These are phyloP conservation scores for Purpureocillium lavendulum DNA, from an alignment of 2,329 filamentous ascomycete genomes.

Conservation along the genomic window DNA sequence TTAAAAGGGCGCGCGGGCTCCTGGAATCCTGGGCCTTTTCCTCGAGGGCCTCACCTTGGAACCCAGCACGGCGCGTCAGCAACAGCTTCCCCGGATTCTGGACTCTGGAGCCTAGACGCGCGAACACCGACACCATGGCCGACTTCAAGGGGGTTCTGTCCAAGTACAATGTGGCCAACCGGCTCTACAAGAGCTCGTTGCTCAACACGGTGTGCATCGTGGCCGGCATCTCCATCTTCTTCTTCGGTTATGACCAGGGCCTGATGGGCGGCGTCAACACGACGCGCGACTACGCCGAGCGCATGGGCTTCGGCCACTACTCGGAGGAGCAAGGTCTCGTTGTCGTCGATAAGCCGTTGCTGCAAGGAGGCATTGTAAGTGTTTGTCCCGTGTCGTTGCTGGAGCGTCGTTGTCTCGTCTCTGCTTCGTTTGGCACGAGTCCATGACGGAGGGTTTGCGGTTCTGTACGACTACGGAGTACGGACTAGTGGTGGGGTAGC, in stretches of 20 bases:
- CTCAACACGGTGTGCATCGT: constrained; percentile 55
- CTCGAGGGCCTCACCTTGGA: too few relatives aligned
- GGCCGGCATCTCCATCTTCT: constrained; percentile 58
- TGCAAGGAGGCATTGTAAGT: constrained; percentile 19
- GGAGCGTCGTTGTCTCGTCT: too few relatives aligned
- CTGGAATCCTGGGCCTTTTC: too few relatives aligned
- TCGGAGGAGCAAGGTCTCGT: constrained; percentile 39
- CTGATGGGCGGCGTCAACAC: constrained; percentile 60
- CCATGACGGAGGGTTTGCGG: too few relatives aligned
- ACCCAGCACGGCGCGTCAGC: too few relatives aligned
- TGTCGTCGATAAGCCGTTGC: constrained; percentile 43
- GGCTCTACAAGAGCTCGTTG: constrained; percentile 44
- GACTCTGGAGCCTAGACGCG: too few relatives aligned
- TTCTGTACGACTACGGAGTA: too few relatives aligned
- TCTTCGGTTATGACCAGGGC: constrained; percentile 54
- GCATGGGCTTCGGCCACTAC: constrained; percentile 58
- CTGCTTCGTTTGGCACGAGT: too few relatives aligned
- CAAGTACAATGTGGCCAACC: constrained; percentile 33
- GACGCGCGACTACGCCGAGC: constrained; percentile 52
- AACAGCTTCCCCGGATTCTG: too few relatives aligned
- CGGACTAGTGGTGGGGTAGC: too few relatives aligned
- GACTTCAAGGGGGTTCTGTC: background rate
- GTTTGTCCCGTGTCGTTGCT: too few relatives aligned
- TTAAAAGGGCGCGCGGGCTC: background rate
- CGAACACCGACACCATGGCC: too few relatives aligned